Base-by-base conservation (phyloP, 2,329 filamentous ascomycete genomes). In the Mariannaea sp. region DNA sequence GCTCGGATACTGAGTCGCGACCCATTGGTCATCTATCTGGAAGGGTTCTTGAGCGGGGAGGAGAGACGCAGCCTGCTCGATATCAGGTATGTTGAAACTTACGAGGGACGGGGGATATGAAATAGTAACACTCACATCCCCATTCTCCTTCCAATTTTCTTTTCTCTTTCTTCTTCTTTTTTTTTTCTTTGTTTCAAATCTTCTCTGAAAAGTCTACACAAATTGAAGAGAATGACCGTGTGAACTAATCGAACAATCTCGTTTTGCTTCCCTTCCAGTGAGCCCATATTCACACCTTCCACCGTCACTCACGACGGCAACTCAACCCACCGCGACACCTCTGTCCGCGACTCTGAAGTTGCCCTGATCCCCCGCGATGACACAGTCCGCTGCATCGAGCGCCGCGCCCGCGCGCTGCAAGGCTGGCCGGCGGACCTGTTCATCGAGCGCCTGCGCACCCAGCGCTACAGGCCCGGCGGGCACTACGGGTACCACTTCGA, bases 401-500 rank as follows among this genome's bases (percentile, higher is more conserved):
- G 68, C 26, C 76, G 79, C 24, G 75, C 76, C 13, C 69, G 71
- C 29, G 71, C 73, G 3, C 65, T 82, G 36, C 80, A 82, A 64
- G 80, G 80, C 59, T 82, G 78, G 78, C 74, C 76, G n/a, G 70
- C 74, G 32, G 76, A 82, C 46, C 65, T 80, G 13, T 82, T 76
- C 77, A 61, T 82, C 57, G 80, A 83, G 65, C 71, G 78, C 4
- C 70, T 82, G 43, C 75, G 80, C 27, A 78, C 78, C 19, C 80
- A 82, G 68, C 73, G 76, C 22, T 82, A 82, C 59, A 56, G 57
- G 0, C 66, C 72, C 1, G 73, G 70, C 5, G 78, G 79, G 1
- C 79, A 81, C 65, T 82, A 82, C 65, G 69, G 68, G 35, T 78
- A 81, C 54, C 80, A 83, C 65, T 82, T 78, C 57, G 80, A 83